Percentiles rank a stretch among this genome's conserved stretches.
These are phyloP conservation scores for Kuraishia ogatae DNA, from an alignment of 805 yeast genomes.

Conservation along the genomic window DNA sequence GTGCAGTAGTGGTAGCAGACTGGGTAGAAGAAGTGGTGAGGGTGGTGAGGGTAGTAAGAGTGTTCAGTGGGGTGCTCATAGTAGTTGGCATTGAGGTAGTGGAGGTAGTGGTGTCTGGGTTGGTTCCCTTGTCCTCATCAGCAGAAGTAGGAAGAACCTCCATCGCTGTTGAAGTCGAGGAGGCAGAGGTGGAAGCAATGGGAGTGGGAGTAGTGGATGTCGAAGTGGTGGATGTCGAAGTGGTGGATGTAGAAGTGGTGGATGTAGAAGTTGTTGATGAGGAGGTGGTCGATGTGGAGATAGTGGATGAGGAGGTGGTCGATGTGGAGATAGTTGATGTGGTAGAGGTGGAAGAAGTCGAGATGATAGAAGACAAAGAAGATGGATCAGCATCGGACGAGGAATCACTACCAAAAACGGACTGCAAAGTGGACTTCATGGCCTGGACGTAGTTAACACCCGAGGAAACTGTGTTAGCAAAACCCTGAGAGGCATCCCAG, in stretches of 20 bases:
- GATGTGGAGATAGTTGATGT: conserved; percentile 5
- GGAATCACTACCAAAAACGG: conserved; percentile 7
- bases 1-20: conserved; percentile 7
- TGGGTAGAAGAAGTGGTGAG: conserved; percentile 5
- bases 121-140: neutral
- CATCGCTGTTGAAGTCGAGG: conserved; percentile 2
- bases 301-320: conserved; percentile 5
- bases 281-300: conserved; percentile 12
- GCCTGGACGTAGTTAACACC: conserved; percentile 26
- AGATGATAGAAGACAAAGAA: conserved; percentile 4
- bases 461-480: conserved; percentile 33
- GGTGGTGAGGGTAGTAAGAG: conserved; percentile 9
- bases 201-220: conserved; percentile 8
- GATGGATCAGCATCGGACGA: conserved; percentile 4
- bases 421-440: conserved; percentile 16
- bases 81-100: conserved; percentile 2
- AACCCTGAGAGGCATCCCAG: conserved; percentile 75
- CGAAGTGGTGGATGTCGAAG: conserved; percentile 9
- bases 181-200: conserved; percentile 9
- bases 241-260: conserved; percentile 7
- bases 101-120: neutral
- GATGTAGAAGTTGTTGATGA: conserved; percentile 4
- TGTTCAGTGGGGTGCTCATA: conserved; percentile 5
- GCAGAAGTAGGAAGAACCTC: neutral
- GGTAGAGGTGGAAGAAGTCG: conserved; percentile 5